Evolutionary conservation across 768 basidiomycete species (phyloP).

Genomic region (Tremella yokohamensis): DNA sequence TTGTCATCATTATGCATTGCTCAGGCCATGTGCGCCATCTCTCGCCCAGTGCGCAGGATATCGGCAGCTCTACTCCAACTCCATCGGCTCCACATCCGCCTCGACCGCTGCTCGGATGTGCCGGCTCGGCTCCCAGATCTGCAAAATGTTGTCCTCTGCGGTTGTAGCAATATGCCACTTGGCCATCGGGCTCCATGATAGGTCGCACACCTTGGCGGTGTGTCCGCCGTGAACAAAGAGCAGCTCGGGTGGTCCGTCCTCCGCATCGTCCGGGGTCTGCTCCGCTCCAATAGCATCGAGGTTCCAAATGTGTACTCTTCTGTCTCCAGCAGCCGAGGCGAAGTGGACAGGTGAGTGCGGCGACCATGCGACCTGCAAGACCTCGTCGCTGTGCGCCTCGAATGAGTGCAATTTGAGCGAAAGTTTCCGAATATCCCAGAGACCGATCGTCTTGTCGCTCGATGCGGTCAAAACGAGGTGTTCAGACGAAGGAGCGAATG

Average conservation of each 20-base stretch:
- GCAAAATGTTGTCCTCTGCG: conserved; percentile 95
- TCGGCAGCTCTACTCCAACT: conserved; percentile 66
- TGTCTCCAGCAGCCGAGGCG: conserved; percentile 88
- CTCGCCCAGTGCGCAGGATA: too few relatives aligned
- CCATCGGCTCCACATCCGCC: conserved; percentile 75
- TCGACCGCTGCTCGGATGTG: conserved; percentile 89
- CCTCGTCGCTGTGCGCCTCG: conserved; percentile 89
- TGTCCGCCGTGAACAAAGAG: conserved; percentile 87
- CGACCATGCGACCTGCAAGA: conserved; percentile 91
- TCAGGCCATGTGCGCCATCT: too few relatives aligned
- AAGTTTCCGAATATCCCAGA: conserved; percentile 76
- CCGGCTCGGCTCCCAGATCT: conserved; percentile 97
- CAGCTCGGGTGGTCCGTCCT: conserved; percentile 95
- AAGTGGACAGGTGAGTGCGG: conserved; percentile 88
- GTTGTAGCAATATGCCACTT: conserved; percentile 80
- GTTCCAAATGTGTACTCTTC: conserved; percentile 94
- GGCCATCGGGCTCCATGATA: conserved; percentile 81
- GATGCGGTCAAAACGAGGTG: conserved; percentile 84
- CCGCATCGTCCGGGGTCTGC: conserved; percentile 95
- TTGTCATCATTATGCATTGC: too few relatives aligned
- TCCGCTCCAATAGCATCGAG: conserved; percentile 84
- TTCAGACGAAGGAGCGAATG: conserved; percentile 78
- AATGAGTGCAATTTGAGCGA: conserved; percentile 79
- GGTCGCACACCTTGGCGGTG: conserved; percentile 74
- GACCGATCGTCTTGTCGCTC: conserved; percentile 85